Conservation (phyloP, 2,329 filamentous ascomycete genomes). For the Verticillium tricorpus region DNA sequence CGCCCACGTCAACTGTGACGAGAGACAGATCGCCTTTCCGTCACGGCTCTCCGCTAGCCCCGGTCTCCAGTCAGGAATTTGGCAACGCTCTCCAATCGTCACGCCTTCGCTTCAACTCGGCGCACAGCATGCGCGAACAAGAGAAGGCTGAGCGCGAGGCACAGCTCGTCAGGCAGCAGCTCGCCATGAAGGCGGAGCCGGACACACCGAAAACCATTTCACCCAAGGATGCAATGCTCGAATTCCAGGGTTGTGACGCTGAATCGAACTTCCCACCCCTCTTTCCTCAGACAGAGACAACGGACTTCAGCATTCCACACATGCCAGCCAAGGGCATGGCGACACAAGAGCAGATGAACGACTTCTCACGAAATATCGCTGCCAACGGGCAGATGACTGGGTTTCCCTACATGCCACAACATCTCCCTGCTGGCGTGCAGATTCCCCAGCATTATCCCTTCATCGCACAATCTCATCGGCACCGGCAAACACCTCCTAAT, state of each 20-base stretch:
- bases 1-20: conserved; percentile 38
- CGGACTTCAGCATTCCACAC: conserved; percentile 28
- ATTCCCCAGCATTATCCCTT: conserved; percentile 36
- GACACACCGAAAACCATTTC: conserved; percentile 80
- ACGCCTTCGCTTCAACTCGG: conserved; percentile 39
- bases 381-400: neutral
- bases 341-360: neutral
- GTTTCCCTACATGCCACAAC: conserved; percentile 23
- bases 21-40: conserved; percentile 80
- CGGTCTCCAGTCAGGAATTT: conserved; percentile 34
- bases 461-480: conserved; percentile 28
- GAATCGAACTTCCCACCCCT: conserved; percentile 62
- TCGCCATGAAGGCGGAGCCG: conserved; percentile 37
- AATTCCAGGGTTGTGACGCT: conserved; percentile 73
- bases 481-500: conserved; percentile 28
- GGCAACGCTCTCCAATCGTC: conserved; percentile 15
- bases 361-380: neutral
- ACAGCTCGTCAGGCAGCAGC: conserved; percentile 35
- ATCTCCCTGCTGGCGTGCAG: conserved; percentile 27
- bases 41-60: conserved; percentile 51
- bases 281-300: conserved; percentile 59
- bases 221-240: conserved; percentile 84
- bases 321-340: neutral
- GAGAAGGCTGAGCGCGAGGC: conserved; percentile 57
- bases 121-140: conserved; percentile 57